Conservation (phyloP, 2,329 filamentous ascomycete species). For the Colletotrichum chlorophyti region DNA sequence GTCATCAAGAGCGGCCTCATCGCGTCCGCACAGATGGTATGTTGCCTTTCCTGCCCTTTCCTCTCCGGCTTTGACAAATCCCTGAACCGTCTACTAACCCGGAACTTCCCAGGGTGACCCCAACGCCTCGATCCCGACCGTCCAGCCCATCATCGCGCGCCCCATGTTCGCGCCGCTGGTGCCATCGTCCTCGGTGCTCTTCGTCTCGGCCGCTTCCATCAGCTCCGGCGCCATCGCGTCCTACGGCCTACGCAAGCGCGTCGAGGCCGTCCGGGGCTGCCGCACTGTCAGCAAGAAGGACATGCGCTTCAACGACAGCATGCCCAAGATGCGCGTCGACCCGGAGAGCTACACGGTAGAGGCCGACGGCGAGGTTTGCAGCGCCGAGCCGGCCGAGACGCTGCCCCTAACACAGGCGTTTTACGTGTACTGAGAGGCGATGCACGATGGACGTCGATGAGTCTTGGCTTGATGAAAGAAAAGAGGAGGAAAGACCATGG, state of each 20-base stretch:
- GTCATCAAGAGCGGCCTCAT: constrained; percentile 92
- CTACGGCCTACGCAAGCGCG: constrained; percentile 79
- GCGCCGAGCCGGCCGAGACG: constrained; percentile 72
- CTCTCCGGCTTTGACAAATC: neutral
- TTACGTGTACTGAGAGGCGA: constrained; percentile 70
- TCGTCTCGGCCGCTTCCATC: constrained; percentile 79
- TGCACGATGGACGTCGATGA: too few species aligned
- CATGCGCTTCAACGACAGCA: constrained; percentile 87
- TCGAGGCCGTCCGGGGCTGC: constrained; percentile 82
- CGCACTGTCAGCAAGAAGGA: constrained; percentile 79
- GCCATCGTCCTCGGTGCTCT: constrained; percentile 77
- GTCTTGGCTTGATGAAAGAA: too few species aligned
- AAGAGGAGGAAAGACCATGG: constrained; percentile 32
- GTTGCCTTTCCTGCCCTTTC: constrained; percentile 30
- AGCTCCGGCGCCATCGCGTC: constrained; percentile 68
- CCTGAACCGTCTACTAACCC: neutral
- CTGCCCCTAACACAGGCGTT: constrained; percentile 81
- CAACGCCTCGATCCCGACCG: constrained; percentile 85
- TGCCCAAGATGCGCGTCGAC: constrained; percentile 89
- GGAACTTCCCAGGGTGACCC: constrained; percentile 68
- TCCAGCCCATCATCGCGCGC: constrained; percentile 83
- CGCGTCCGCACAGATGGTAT: constrained; percentile 81
- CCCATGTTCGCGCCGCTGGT: constrained; percentile 85
- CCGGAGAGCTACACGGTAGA: constrained; percentile 89
- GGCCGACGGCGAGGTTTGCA: constrained; percentile 79